These are phyloP conservation scores for Volvariella surrecta DNA, from an alignment of 1,284 basidiomycete genomes.

Conservation along the genomic window DNA sequence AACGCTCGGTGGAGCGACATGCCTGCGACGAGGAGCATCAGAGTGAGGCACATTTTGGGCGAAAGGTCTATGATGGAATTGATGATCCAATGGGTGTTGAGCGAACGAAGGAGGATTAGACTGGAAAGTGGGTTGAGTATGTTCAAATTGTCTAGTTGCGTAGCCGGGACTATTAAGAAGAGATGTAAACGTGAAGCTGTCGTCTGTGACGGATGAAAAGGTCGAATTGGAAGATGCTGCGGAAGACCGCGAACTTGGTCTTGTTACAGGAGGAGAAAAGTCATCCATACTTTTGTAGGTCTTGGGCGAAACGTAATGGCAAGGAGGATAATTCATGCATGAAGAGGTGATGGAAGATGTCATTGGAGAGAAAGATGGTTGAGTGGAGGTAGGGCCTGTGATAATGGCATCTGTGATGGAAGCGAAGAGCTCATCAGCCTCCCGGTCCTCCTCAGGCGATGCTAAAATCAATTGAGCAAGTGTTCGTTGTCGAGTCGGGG, in stretches of 20 bases:
- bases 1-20: too few relatives aligned
- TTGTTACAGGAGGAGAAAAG: conserved; percentile 18
- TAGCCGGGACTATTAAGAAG: neutral
- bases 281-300: neutral
- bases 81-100: too few relatives aligned
- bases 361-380: neutral
- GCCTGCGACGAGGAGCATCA: too few relatives aligned
- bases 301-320: too few relatives aligned
- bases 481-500: conserved; percentile 23
- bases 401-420: conserved; percentile 57
- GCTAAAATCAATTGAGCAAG: conserved; percentile 59
- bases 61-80: too few relatives aligned
- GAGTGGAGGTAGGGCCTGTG: conserved; percentile 39
- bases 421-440: conserved; percentile 51
- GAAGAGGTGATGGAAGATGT: neutral
- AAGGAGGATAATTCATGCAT: neutral
- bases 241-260: conserved; percentile 26
- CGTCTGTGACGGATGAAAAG: conserved; percentile 13
- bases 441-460: conserved; percentile 35
- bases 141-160: neutral
- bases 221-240: conserved; percentile 21
- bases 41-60: too few relatives aligned
- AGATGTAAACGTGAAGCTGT: neutral
- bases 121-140: too few relatives aligned
- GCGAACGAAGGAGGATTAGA: too few relatives aligned